These are phyloP conservation scores for Osmanthus fragrans DNA, from an alignment of 257 asterid species.

Conservation along the genomic window DNA sequence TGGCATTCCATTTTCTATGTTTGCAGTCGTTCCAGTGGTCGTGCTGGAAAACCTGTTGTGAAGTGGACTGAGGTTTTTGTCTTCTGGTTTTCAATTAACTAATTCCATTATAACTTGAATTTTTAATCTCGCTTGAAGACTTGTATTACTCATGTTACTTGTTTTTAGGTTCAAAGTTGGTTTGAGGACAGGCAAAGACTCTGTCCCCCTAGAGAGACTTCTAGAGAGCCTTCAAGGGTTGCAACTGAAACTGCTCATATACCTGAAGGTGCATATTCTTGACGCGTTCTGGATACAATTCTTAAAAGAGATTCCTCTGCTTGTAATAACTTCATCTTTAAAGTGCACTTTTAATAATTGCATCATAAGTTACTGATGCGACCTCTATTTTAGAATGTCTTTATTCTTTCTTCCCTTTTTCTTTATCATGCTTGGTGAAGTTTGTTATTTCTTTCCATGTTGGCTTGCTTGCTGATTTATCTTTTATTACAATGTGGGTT, in stretches of 20 bases:
- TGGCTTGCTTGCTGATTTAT: background rate
- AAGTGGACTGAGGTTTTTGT: constrained; percentile 80
- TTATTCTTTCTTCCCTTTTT: background rate
- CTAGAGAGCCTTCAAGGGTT: constrained; percentile 35
- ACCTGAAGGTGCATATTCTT: constrained; percentile 39
- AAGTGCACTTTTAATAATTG: background rate
- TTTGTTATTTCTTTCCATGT: background rate
- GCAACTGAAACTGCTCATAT: constrained; percentile 26
- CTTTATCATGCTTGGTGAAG: background rate
- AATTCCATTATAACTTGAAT: constrained; percentile 9
- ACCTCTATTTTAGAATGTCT: too few species aligned
- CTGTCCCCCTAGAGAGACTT: constrained; percentile 30
- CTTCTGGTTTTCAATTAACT: constrained; percentile 14
- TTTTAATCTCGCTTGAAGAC: constrained; percentile 18
- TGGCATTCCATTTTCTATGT: constrained; percentile 14
- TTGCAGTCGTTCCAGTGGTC: constrained; percentile 73
- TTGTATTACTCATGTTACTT: constrained; percentile 17
- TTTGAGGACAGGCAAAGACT: constrained; percentile 51
- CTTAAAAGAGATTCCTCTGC: constrained; percentile 4
- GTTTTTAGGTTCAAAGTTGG: constrained; percentile 70
- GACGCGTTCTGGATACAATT: constrained; percentile 4
- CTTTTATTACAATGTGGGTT: background rate
- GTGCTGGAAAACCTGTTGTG: constrained; percentile 77
- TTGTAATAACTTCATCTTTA: background rate
- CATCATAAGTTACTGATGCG: background rate